Evolutionary conservation across 2,329 filamentous ascomycete genomes (phyloP).

Genomic region (Hymenotorrendiella dingleyae): DNA sequence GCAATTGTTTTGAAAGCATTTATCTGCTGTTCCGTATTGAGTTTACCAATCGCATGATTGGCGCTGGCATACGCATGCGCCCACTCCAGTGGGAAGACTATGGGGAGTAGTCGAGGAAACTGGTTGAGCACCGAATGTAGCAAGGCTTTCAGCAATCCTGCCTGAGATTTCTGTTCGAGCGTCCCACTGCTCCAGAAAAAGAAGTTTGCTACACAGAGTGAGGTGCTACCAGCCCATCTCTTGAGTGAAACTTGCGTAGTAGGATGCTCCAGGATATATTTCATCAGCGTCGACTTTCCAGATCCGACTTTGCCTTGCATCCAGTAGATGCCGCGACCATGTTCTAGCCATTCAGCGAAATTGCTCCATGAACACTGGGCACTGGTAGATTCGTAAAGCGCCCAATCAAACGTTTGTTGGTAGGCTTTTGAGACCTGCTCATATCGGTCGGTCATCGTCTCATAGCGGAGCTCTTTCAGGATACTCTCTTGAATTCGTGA

Average conservation of each 20-base stretch:
- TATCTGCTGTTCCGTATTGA: not conserved
- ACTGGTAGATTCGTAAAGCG: not conserved
- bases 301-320: slow-evolving; percentile 9
- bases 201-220: slow-evolving; percentile 33
- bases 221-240: slow-evolving; percentile 24
- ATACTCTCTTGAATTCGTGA: not conserved
- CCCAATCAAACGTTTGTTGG: slow-evolving; percentile 9
- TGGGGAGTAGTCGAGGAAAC: slow-evolving; percentile 3
- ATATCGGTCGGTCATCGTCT: not conserved
- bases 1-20: not conserved
- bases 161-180: not conserved
- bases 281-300: slow-evolving; percentile 14
- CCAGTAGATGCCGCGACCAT: slow-evolving; percentile 9
- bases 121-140: slow-evolving; percentile 4
- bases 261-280: slow-evolving; percentile 4
- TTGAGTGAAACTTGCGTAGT: slow-evolving; percentile 16
- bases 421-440: slow-evolving; percentile 3
- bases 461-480: not conserved
- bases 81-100: not conserved
- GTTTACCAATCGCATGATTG: not conserved
- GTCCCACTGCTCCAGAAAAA: slow-evolving; percentile 40
- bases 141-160: not conserved
- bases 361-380: not conserved
- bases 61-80: not conserved
- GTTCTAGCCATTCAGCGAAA: slow-evolving; percentile 10